Evolutionary conservation across 1,139 yeast genomes (phyloP).

Genomic region (Debaryomyces udenii): DNA sequence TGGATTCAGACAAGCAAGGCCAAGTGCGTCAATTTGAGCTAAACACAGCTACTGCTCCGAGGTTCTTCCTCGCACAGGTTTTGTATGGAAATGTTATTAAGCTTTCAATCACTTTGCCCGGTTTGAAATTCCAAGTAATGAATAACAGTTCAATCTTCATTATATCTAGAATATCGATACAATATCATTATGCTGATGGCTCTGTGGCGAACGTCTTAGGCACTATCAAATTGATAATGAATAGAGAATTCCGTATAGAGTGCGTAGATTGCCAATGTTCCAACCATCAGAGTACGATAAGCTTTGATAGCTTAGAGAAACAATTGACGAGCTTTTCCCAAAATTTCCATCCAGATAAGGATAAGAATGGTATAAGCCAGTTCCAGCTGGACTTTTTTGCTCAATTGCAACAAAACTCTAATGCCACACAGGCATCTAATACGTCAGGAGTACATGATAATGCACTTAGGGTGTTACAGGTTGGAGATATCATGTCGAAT

Average conservation of each 20-base stretch:
- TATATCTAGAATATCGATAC: conserved; percentile 57
- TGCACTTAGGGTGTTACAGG: conserved; percentile 70
- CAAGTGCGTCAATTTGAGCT: conserved; percentile 60
- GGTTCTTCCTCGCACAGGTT: conserved; percentile 58
- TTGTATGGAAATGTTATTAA: conserved; percentile 54
- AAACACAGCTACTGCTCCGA: conserved; percentile 65
- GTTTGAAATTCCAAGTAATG: conserved; percentile 66
- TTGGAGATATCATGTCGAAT: conserved; percentile 75
- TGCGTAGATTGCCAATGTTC: conserved; percentile 64
- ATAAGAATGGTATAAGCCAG: conserved; percentile 23
- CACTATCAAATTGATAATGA: conserved; percentile 60
- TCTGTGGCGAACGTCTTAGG: conserved; percentile 66
- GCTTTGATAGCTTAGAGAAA: conserved; percentile 29
- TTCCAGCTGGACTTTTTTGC: conserved; percentile 24
- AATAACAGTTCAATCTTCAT: conserved; percentile 68
- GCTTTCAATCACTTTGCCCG: conserved; percentile 62
- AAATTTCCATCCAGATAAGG: conserved; percentile 13
- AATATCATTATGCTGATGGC: conserved; percentile 67
- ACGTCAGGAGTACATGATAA: conserved; percentile 65
- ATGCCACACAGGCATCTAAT: conserved; percentile 27
- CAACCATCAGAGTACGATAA: conserved; percentile 32
- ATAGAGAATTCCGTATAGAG: conserved; percentile 64
- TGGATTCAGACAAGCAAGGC: conserved; percentile 1
- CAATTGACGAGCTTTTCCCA: conserved; percentile 23
- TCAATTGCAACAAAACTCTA: conserved; percentile 25